phyloP scores from a whole-genome alignment of 2,329 filamentous ascomycete genomes.

The Calonectria montana region DNA sequence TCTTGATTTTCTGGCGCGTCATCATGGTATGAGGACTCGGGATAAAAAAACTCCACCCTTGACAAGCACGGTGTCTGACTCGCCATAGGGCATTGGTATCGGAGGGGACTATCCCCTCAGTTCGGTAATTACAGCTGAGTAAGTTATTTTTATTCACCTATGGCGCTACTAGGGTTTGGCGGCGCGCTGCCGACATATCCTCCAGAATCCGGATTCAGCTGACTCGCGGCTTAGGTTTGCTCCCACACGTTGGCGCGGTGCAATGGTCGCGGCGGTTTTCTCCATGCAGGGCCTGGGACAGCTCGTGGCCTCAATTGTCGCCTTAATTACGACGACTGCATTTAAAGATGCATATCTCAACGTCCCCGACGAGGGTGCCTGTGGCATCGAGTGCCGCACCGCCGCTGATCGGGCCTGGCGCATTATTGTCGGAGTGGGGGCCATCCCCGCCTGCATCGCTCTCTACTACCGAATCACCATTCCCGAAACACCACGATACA shows the following conservation, averaged over 20 bases:
- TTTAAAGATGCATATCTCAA: constrained; percentile 66
- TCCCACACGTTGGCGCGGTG: constrained; percentile 83
- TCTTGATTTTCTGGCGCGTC: constrained; percentile 80
- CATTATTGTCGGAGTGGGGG: constrained; percentile 82
- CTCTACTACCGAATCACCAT: constrained; percentile 90
- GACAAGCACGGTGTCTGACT: constrained; percentile 27
- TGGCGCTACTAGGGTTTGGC: constrained; percentile 23
- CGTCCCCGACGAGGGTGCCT: constrained; percentile 57
- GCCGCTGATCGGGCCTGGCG: constrained; percentile 87
- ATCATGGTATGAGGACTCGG: constrained; percentile 67
- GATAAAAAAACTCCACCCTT: background rate
- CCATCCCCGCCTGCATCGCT: constrained; percentile 80
- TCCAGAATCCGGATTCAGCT: constrained; percentile 19
- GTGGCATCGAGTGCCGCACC: constrained; percentile 71
- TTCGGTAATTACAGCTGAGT: constrained; percentile 84
- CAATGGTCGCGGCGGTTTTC: constrained; percentile 87
- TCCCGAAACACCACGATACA: constrained; percentile 86
- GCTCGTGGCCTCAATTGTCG: constrained; percentile 76
- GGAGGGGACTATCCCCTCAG: constrained; percentile 86
- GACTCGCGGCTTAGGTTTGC: constrained; percentile 68
- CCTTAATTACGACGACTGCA: constrained; percentile 74
- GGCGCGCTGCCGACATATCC: constrained; percentile 11
- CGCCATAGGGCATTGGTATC: constrained; percentile 72
- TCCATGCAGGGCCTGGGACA: constrained; percentile 90
- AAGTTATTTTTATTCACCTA: constrained; percentile 33